Base-by-base conservation (phyloP, 2,329 filamentous ascomycete species). In the Colletotrichum sp. region DNA sequence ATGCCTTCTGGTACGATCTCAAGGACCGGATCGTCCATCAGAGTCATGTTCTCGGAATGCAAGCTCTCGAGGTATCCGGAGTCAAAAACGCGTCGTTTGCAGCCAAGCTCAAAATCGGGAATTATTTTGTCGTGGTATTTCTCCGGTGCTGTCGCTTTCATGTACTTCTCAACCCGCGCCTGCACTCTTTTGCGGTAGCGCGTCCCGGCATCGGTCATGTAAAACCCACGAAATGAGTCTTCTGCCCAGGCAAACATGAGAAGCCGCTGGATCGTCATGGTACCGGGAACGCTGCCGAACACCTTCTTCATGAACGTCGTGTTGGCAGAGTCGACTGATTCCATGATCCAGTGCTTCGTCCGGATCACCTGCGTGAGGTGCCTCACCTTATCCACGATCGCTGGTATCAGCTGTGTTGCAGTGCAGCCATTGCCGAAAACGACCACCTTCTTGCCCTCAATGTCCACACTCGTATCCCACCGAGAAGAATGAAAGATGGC, bases 51-150 rank as follows among this genome's bases (percentile, higher is more conserved):
- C 0, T 87, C 82, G 5, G 88, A 82, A 48, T 91, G 85, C 48
- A 94, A 82, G 55, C 86, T 85, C 16, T 85, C 79, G 24, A 92
- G 86, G 85, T 93, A 94, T 2, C 85, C 85, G 4, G 88, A 85
- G 75, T 93, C 91, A 69, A 90, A 89, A 71, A 94, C 89, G 16
- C 91, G 87, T n/a, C 92, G 84, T 83, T 93, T 94, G 83, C 92
- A 93, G 2, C 92, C 91, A 16, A 93, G 82, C 60, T 88, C 86
- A 72, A 92, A 94, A 66, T 93, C 88, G 0, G 92, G 92, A 1
- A 91, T 91, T 44, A 94, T 81, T 8, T 92, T 86, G 34, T 92
- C 89, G 77, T 91, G 90, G 75, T 93, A 94, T 81, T 92, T 89
- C 66, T 88, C 84, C 0, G 92, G 92, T 0, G 89, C 90, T 2